Conservation (phyloP, 768 basidiomycete species). For the Kwoniella botswanensis region DNA sequence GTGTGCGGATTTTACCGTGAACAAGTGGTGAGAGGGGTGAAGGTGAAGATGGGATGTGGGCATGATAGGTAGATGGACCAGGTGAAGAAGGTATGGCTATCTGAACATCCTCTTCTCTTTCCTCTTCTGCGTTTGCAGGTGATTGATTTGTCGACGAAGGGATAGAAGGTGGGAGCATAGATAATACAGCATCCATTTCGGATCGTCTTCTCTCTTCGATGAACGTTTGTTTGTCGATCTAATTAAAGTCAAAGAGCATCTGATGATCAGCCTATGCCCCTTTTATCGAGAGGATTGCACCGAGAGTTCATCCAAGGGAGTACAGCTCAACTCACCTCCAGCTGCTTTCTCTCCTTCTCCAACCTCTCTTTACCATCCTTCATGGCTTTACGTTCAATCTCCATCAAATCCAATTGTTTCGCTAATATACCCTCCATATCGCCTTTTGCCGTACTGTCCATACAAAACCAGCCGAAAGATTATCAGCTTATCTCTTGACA, state of each 20-base stretch:
- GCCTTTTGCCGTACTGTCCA: slow-evolving; percentile 15
- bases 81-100: slow-evolving; percentile 9
- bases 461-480: neutral
- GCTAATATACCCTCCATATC: slow-evolving; percentile 21
- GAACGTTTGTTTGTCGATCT: slow-evolving; percentile 49
- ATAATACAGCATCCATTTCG: slow-evolving; percentile 39
- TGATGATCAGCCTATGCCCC: too few relatives aligned
- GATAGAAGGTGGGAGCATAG: slow-evolving; percentile 26
- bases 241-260: too few relatives aligned
- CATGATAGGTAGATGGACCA: slow-evolving; percentile 14
- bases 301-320: too few relatives aligned
- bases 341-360: slow-evolving; percentile 36
- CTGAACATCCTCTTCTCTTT: neutral
- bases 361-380: slow-evolving; percentile 38
- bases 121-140: neutral
- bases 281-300: too few relatives aligned
- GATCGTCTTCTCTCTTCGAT: slow-evolving; percentile 42
- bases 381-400: slow-evolving; percentile 38
- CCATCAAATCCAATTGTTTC: slow-evolving; percentile 29
- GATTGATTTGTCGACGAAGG: too few relatives aligned
- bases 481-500: neutral
- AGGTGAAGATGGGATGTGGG: slow-evolving; percentile 22
- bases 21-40: slow-evolving; percentile 41
- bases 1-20: slow-evolving; percentile 24
- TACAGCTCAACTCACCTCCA: slow-evolving; percentile 44